Conservation (phyloP, 1,284 basidiomycete genomes). For the Macrocystidia cucumis region DNA sequence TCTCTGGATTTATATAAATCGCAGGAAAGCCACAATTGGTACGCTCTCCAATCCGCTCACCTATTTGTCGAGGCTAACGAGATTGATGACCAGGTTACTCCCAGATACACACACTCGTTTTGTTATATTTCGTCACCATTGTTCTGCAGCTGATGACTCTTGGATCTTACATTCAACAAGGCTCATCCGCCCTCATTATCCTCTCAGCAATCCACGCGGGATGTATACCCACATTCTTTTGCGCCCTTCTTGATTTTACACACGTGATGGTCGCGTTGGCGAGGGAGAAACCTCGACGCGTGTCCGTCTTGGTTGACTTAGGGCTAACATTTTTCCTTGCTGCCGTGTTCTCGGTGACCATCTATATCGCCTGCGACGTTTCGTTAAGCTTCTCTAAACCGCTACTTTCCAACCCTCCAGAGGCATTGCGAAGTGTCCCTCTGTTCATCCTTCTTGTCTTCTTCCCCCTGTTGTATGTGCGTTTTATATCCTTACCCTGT, state of each 20-base stretch:
- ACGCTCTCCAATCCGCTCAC: too few species aligned
- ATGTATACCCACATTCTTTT: constrained; percentile 65
- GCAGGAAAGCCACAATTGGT: constrained; percentile 47
- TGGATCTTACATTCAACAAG: constrained; percentile 70
- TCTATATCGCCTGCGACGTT: constrained; percentile 76
- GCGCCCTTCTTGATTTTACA: constrained; percentile 67
- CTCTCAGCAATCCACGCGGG: constrained; percentile 73
- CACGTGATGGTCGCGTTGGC: constrained; percentile 76
- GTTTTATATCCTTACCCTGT: constrained; percentile 18
- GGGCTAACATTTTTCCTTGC: constrained; percentile 34
- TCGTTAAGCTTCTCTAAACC: constrained; percentile 53
- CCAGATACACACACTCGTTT: constrained; percentile 61
- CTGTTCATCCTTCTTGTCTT: constrained; percentile 77
- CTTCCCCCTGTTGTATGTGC: constrained; percentile 79
- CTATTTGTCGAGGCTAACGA: too few species aligned
- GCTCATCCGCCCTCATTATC: constrained; percentile 56
- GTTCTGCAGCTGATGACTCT: constrained; percentile 75
- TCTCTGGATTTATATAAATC: constrained; percentile 34
- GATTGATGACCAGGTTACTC: too few species aligned
- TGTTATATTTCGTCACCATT: constrained; percentile 63
- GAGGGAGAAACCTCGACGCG: constrained; percentile 69
- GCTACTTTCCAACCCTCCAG: constrained; percentile 49
- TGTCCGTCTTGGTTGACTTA: constrained; percentile 1
- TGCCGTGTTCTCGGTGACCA: constrained; percentile 61
- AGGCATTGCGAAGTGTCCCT: constrained; percentile 51